A percentile compares a stretch with the other conserved stretches of the same genome.
phyloP scores from a whole-genome alignment of 1,284 basidiomycete species.

The Golubevia sp. region DNA sequence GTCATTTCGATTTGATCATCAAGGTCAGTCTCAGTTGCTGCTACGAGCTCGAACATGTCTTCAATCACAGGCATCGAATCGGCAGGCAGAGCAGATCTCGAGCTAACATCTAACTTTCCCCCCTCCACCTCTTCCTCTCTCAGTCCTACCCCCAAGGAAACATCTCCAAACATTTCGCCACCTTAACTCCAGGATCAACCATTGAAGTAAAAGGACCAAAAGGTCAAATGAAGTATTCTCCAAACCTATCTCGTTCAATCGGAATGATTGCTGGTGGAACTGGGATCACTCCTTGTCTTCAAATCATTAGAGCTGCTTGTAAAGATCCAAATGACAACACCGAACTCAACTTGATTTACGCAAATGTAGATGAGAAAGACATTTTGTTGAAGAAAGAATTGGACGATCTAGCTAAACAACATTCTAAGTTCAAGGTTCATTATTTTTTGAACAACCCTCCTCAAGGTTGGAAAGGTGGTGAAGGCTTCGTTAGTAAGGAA shows the following conservation, averaged over 20 bases:
- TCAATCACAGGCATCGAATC: neutral
- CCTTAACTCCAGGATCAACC: slow-evolving; percentile 71
- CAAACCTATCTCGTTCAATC: slow-evolving; percentile 66
- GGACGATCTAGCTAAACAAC: slow-evolving; percentile 74
- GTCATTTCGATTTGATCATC: slow-evolving; percentile 93
- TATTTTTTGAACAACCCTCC: slow-evolving; percentile 95
- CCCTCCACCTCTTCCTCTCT: slow-evolving; percentile 4
- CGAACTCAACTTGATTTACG: slow-evolving; percentile 89
- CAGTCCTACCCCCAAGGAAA: slow-evolving; percentile 96
- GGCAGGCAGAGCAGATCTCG: too few species aligned
- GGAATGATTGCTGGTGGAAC: slow-evolving; percentile 95
- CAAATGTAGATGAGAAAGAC: slow-evolving; percentile 73
- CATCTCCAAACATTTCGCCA: slow-evolving; percentile 79
- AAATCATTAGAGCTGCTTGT: slow-evolving; percentile 87
- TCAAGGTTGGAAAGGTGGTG: slow-evolving; percentile 79
- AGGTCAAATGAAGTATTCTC: slow-evolving; percentile 71
- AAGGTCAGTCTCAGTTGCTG: slow-evolving; percentile 70
- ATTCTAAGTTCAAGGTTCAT: slow-evolving; percentile 75
- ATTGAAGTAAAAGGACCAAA: slow-evolving; percentile 92
- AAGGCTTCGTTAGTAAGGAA: slow-evolving; percentile 92
- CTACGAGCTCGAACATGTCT: neutral
- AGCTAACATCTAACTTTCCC: neutral
- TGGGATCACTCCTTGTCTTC: slow-evolving; percentile 83
- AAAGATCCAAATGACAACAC: slow-evolving; percentile 85
- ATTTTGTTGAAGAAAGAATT: slow-evolving; percentile 80